phyloP scores from a whole-genome alignment of 1,139 yeast genomes.

The Candida sanyaensis region DNA sequence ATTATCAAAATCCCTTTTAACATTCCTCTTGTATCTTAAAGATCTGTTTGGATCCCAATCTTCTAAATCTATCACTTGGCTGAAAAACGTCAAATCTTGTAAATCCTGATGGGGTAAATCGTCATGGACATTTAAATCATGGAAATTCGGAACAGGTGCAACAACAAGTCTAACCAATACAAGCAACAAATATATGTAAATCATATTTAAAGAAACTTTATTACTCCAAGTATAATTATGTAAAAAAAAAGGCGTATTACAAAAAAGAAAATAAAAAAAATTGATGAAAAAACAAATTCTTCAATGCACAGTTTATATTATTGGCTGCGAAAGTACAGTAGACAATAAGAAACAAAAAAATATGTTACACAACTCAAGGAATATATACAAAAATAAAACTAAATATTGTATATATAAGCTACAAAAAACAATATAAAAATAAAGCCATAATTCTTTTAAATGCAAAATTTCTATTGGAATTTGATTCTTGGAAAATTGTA shows the following conservation, averaged over 20 bases:
- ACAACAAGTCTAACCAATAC: background rate
- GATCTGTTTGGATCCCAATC: slow-evolving; percentile 9
- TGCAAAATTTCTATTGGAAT: background rate
- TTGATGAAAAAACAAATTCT: background rate
- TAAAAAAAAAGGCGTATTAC: background rate
- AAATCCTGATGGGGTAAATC: slow-evolving; percentile 5
- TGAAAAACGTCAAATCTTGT: slow-evolving; percentile 9
- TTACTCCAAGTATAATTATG: too few relatives aligned
- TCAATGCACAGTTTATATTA: background rate
- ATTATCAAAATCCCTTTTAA: slow-evolving; percentile 4
- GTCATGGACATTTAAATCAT: background rate
- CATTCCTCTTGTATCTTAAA: slow-evolving; percentile 1
- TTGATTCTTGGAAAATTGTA: background rate
- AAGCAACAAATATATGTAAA: slow-evolving; percentile 6
- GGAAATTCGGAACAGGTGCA: slow-evolving; percentile 1
- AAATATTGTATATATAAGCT: background rate
- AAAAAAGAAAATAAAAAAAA: background rate
- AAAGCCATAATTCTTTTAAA: background rate
- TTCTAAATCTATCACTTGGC: slow-evolving; percentile 8
- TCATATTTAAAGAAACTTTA: background rate
- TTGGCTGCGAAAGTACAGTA: slow-evolving; percentile 1
- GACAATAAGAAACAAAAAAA: too few relatives aligned
- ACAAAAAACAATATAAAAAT: background rate
- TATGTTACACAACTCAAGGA: too few relatives aligned
- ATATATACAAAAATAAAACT: background rate